Evolutionary conservation across 2,329 filamentous ascomycete species (phyloP), one percentile per base, ranked within the genome.

Genomic region (Ascochyta fabae): DNA sequence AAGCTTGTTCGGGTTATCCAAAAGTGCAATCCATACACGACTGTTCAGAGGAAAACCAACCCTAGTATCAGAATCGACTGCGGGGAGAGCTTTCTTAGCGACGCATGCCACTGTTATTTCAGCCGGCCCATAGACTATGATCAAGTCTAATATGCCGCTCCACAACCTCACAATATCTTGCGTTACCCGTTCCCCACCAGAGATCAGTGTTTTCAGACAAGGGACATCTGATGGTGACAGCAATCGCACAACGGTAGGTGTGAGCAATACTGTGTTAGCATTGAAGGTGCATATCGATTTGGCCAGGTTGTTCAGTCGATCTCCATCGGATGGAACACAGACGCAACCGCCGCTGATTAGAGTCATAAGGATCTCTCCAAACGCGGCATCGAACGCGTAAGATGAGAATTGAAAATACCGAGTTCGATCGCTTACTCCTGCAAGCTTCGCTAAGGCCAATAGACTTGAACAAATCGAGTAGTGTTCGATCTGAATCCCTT

Each of bases 401-500:
- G 80, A 64, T 2, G 68, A 61, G 36, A 56, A 51, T 19, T 56
- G 53, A 12, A 56, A 29, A 29, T 44, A 24, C 36, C 46, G 34
- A 33, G 41, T 42, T n/a, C 10, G 13, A 10, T 19, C 4, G 10
- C 24, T 19, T n/a, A 51, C 27, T 22, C 31, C 35, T 8, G 22
- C 4, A 6, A 36, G 3, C 7, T 31, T 38, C 24, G 33, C 43
- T 9, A 26, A 42, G 4, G 83, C 24, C 15, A 19, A 4, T 15
- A 26, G 6, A 19, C 22, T 43, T 13, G 46, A 48, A n/a, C 35
- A 44, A 23, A 43, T 16, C 3, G 48, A 27, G 24, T 40, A 13
- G 27, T 58, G 48, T 22, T 52, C 24, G 7, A 56, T 29, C 1
- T 56, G 26, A 15, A 94, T 87, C 3, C 90, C 90, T 67, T 95